Conservation (phyloP, 371 early-diverging fungal species). For the Mucor irregularis region DNA sequence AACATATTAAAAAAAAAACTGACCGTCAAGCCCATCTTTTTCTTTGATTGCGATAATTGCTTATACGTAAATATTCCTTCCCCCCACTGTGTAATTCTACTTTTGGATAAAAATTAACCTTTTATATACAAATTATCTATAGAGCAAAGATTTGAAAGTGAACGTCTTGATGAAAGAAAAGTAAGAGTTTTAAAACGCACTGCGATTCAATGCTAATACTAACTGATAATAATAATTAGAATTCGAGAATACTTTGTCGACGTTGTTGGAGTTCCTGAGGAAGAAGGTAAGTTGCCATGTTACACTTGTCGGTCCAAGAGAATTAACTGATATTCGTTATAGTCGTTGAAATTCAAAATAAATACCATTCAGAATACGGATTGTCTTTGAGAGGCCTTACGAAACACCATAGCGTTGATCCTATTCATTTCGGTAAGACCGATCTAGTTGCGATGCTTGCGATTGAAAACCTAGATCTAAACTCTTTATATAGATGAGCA, state of each 20-base stretch:
- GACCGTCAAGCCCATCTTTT: constrained; percentile 60
- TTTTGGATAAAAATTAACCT: no score
- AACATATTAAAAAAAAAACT: background rate
- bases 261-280: constrained; percentile 52
- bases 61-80: constrained; percentile 54
- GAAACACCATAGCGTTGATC: constrained; percentile 68
- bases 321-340: background rate
- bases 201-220: no score
- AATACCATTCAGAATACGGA: constrained; percentile 74
- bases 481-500: constrained; percentile 62
- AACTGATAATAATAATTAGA: constrained; percentile 19
- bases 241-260: constrained; percentile 55
- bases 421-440: constrained; percentile 61
- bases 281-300: constrained; percentile 27
- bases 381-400: constrained; percentile 78
- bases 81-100: constrained; percentile 1
- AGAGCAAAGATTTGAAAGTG: constrained; percentile 59
- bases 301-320: background rate
- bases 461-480: no score
- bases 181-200: no score
- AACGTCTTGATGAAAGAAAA: constrained; percentile 60
- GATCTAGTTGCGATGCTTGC: no score
- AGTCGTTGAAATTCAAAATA: constrained; percentile 51
- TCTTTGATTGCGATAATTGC: constrained; percentile 86
- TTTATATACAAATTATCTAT: background rate